phyloP scores from a whole-genome alignment of 75 land plant species.

The Adiantum capillusveneris region DNA sequence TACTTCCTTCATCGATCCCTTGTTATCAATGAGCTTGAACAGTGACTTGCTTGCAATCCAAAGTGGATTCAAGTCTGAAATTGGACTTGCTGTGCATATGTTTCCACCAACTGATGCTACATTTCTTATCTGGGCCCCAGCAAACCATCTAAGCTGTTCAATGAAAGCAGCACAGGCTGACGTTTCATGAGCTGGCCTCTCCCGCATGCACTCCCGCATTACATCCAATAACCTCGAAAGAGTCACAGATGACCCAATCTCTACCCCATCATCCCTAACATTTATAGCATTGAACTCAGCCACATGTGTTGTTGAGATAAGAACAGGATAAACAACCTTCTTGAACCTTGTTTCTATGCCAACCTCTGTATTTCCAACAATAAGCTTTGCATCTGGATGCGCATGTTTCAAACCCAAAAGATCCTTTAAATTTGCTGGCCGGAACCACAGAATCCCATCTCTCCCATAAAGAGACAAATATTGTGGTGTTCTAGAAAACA shows the following conservation, averaged over 20 bases:
- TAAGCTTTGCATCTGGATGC: constrained; percentile 71
- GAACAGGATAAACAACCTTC: constrained; percentile 53
- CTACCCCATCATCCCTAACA: constrained; percentile 60
- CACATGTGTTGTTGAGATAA: constrained; percentile 66
- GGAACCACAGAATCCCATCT: constrained; percentile 70
- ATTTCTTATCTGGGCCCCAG: constrained; percentile 87
- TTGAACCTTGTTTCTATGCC: constrained; percentile 88
- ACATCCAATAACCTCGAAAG: constrained; percentile 50
- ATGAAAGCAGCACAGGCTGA: constrained; percentile 67
- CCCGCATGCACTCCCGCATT: constrained; percentile 27
- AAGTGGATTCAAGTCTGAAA: constrained; percentile 94
- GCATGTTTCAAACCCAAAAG: constrained; percentile 52
- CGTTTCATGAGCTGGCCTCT: constrained; percentile 49
- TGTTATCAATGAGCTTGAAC: constrained; percentile 48
- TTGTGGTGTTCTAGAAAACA: constrained; percentile 36
- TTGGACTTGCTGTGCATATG: constrained; percentile 96
- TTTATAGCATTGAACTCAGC: constrained; percentile 64
- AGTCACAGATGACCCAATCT: constrained; percentile 85
- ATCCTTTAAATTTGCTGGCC: constrained; percentile 60
- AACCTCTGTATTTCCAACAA: constrained; percentile 85
- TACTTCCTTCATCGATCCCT: constrained; percentile 44
- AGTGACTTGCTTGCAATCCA: constrained; percentile 89
- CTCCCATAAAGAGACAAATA: constrained; percentile 54
- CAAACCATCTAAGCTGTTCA: constrained; percentile 93
- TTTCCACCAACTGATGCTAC: constrained; percentile 95